Conservation (phyloP, 2,329 filamentous ascomycete species). For the Scytalidium lignicola region DNA sequence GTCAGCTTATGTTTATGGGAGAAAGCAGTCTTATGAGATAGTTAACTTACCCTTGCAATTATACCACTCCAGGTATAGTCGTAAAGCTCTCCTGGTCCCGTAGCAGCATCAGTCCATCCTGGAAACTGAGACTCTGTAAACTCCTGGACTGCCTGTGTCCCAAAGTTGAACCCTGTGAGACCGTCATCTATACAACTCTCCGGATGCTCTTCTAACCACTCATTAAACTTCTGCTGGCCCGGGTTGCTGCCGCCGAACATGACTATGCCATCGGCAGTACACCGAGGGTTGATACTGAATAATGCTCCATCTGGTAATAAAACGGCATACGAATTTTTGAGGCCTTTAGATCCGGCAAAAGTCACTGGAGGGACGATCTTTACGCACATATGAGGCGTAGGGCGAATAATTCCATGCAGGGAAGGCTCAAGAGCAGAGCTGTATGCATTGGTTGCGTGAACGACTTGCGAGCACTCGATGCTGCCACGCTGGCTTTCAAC, state of each 20-base stretch:
- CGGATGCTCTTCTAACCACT: conserved; percentile 25
- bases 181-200: conserved; percentile 27
- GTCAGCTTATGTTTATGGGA: conserved; percentile 11
- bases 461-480: conserved; percentile 45
- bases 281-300: conserved; percentile 30
- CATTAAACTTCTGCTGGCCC: conserved; percentile 25
- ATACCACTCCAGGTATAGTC: conserved; percentile 28
- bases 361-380: conserved; percentile 5
- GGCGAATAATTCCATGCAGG: conserved; percentile 11
- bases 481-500: conserved; percentile 48
- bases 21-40: not conserved
- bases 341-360: conserved; percentile 5
- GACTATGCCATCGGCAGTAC: conserved; percentile 24
- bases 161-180: conserved; percentile 19
- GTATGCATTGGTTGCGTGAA: conserved; percentile 64
- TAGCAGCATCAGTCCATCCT: conserved; percentile 20
- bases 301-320: conserved; percentile 25
- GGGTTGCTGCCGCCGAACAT: conserved; percentile 30
- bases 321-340: conserved; percentile 28
- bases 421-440: conserved; percentile 27
- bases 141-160: conserved; percentile 21
- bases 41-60: not conserved
- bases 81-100: conserved; percentile 24
- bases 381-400: conserved; percentile 18
- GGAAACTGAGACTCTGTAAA: conserved; percentile 24